Evolutionary conservation across 371 early-diverging fungal genomes (phyloP), one percentile per base, ranked within the genome.

Genomic region (Actinomucor elegans): DNA sequence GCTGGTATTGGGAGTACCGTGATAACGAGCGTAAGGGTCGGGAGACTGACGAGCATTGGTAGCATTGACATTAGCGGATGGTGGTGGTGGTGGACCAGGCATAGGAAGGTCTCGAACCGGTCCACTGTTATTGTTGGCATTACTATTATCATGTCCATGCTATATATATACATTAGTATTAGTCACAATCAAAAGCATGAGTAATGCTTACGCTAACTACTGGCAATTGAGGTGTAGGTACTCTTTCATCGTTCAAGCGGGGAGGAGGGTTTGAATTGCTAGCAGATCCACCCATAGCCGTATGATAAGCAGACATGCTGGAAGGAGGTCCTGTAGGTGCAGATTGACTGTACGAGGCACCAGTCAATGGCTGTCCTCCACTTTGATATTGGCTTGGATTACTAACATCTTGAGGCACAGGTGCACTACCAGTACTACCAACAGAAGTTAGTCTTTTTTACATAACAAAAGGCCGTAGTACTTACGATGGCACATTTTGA

Each of bases 391-490:
- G 76, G 26, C 68, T 72, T n/a, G 76, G 76, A 41, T 76, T 76
- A 35, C 79, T 83, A 38, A 84, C 81, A 61, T 84, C 87, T 52
- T 81, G 84, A 28, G 84, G 86, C 4, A 73, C 73, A 27, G 84
- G 83, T 18, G 80, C 84, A 43, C 67, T 75, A 5, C 79, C 69
- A 5, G 41, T n/a, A n/a, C n/a, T n/a, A n/a, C n/a, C n/a, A n/a
- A n/a, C n/a, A n/a, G n/a, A n/a, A n/a, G n/a, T n/a, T n/a, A n/a
- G n/a, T n/a, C n/a, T n/a, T n/a, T n/a, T n/a, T n/a, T n/a, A n/a
- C n/a, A n/a, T n/a, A n/a, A n/a, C n/a, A n/a, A n/a, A n/a, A n/a
- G n/a, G n/a, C n/a, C n/a, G n/a, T n/a, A 15, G 31, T 20, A 45
- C 52, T 33, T 38, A 24, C 14, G 51, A 15, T 40, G 31, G 52